Evolutionary conservation across 2,329 filamentous ascomycete species (phyloP), one percentile per base, ranked within the genome.

Genomic region (Hypoxylon sp.): DNA sequence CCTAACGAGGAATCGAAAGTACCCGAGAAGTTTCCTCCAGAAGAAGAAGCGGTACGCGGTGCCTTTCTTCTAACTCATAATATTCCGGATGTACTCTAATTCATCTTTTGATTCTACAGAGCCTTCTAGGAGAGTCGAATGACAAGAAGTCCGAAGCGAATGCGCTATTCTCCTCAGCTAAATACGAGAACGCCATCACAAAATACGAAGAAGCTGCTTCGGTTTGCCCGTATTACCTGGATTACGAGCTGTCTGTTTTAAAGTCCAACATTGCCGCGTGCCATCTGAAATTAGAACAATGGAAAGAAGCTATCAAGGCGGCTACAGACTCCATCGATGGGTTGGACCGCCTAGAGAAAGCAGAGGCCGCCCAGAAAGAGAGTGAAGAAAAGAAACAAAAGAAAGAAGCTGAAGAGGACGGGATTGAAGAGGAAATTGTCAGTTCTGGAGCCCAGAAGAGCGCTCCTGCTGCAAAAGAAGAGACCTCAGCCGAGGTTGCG

Each of bases 211-310:
- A 91, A 71, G 94, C 96, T 21, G 84, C 97, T 2, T 85, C 89
- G 11, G 87, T 90, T 6, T 94, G 93, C 75, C 95, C 95, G 1
- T 90, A 89, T 70, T 97, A 97, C 77, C 87, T 97, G 25, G 90
- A 95, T 77, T 97, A 93, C 81, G 93, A 97, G 73, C 85, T 95
- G 68, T 93, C 94, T 25, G 93, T 98, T 9, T 84, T 98, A 5
- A 89, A 91, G 65, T 94, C 92, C 77, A 98, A 98, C 82, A 91
- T 98, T 71, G 88, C 95, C 1, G 95, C 94, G 9, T 97, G 94
- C 77, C 89, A 97, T 74, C 79, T 98, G 60, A 97, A 97, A 78
- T 83, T 97, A 2, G 85, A 90, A 67, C 90, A 95, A 67, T 98
- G 94, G 93, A 93, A 94, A 72, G 89, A 93, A 30, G 93, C 93